These are phyloP conservation scores for Moelleriella libera DNA, from an alignment of 2,329 filamentous ascomycete species.

Conservation along the genomic window DNA sequence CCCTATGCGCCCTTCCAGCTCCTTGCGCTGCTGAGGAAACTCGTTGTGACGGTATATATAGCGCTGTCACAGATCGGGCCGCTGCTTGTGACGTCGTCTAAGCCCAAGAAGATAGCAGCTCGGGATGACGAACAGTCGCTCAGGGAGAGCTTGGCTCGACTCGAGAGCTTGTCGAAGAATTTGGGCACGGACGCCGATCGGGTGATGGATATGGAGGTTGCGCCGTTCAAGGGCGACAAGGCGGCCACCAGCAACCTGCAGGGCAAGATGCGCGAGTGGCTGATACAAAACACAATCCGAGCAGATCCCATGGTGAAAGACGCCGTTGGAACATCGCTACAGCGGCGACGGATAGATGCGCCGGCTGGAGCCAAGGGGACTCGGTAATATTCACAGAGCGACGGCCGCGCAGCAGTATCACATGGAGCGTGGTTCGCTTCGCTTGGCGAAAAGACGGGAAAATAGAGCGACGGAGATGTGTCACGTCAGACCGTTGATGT, in stretches of 20 bases:
- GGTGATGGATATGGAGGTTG: constrained; percentile 64
- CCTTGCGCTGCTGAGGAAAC: constrained; percentile 59
- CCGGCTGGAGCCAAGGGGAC: constrained; percentile 46
- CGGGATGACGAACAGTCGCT: constrained; percentile 32
- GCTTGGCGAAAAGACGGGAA: no score
- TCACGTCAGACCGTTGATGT: no score
- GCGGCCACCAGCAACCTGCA: constrained; percentile 44
- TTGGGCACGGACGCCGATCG: constrained; percentile 56
- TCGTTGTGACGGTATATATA: constrained; percentile 67
- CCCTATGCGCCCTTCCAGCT: constrained; percentile 78
- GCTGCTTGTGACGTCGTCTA: constrained; percentile 32
- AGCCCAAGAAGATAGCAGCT: constrained; percentile 12
- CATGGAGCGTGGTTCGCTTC: no score
- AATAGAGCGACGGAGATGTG: no score
- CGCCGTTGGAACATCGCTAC: constrained; percentile 56
- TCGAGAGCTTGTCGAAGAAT: constrained; percentile 45
- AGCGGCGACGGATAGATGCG: constrained; percentile 45
- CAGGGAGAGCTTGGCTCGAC: constrained; percentile 49
- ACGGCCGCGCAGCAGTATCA: no score
- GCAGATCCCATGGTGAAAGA: constrained; percentile 70
- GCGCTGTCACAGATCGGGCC: constrained; percentile 72
- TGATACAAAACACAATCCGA: constrained; percentile 74
- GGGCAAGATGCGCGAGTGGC: constrained; percentile 67
- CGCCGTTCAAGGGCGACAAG: constrained; percentile 64
- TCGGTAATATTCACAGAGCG: constrained; percentile 13